A percentile compares a stretch with the other conserved stretches of the same genome.
phyloP scores from a whole-genome alignment of 2,329 filamentous ascomycete genomes.

The Ophiostoma montium region DNA sequence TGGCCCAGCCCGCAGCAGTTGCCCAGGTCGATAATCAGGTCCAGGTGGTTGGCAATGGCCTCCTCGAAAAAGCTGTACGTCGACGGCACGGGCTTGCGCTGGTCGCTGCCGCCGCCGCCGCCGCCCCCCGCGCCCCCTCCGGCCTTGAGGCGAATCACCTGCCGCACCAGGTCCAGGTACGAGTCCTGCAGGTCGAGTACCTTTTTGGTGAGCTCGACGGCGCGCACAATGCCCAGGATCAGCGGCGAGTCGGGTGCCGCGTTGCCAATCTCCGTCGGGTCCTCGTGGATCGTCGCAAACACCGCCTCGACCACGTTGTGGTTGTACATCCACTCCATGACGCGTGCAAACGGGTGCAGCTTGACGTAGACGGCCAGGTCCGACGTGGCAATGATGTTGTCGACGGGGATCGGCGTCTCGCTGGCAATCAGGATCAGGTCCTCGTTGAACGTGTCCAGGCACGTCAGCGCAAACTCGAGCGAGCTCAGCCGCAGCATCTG shows the following conservation, averaged over 20 bases:
- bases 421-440: constrained; percentile 78
- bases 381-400: constrained; percentile 58
- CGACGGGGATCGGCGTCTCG: constrained; percentile 59
- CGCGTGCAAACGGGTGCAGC: constrained; percentile 80
- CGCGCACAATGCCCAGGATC: constrained; percentile 62
- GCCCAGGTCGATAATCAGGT: constrained; percentile 67
- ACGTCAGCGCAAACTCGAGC: constrained; percentile 67
- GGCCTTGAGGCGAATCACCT: constrained; percentile 55
- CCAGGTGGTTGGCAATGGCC: constrained; percentile 67
- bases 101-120: constrained; percentile 22
- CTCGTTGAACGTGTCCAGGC: constrained; percentile 82
- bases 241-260: constrained; percentile 66
- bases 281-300: constrained; percentile 66
- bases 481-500: constrained; percentile 66
- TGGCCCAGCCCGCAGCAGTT: constrained; percentile 79
- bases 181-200: constrained; percentile 81
- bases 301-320: constrained; percentile 71
- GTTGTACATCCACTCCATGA: constrained; percentile 98
- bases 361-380: constrained; percentile 68
- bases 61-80: constrained; percentile 87
- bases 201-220: constrained; percentile 71
- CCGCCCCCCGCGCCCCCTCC: constrained; percentile 12
- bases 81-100: constrained; percentile 48
- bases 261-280: constrained; percentile 56
- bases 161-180: constrained; percentile 77